phyloP scores from a whole-genome alignment of 1,284 basidiomycete species.

The Marasmius oreades region DNA sequence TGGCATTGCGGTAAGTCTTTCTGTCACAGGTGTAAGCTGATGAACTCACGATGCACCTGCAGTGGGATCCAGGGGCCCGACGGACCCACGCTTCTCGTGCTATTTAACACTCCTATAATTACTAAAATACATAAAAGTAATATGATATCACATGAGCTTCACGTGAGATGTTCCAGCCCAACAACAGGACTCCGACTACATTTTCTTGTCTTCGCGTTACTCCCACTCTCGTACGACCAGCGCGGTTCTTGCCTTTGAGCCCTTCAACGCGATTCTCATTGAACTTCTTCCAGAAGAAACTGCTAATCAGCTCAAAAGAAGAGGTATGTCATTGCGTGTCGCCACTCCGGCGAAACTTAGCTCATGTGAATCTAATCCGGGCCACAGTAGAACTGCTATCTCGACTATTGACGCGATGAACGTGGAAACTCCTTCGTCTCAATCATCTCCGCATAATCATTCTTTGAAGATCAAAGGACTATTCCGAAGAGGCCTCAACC shows the following conservation, averaged over 20 bases:
- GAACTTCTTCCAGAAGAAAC: too few species aligned
- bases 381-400: neutral
- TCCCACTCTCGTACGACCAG: too few species aligned
- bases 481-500: neutral
- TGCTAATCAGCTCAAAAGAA: too few species aligned
- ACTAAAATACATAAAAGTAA: too few species aligned
- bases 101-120: constrained; percentile 7
- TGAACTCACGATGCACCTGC: neutral
- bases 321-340: neutral
- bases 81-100: constrained; percentile 11
- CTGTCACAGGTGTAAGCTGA: neutral
- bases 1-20: constrained; percentile 55
- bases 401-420: too few species aligned
- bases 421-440: neutral
- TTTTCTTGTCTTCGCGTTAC: too few species aligned
- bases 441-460: neutral
- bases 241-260: too few species aligned
- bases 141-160: too few species aligned
- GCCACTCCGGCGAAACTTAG: neutral
- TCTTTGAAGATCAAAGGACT: neutral
- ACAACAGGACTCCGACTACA: too few species aligned
- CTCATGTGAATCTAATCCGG: neutral
- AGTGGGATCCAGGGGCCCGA: constrained; percentile 12
- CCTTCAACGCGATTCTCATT: too few species aligned
- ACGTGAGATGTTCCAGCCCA: too few species aligned